phyloP scores from a whole-genome alignment of 2,329 filamentous ascomycete species.

The Calonectria pauciramosa region DNA sequence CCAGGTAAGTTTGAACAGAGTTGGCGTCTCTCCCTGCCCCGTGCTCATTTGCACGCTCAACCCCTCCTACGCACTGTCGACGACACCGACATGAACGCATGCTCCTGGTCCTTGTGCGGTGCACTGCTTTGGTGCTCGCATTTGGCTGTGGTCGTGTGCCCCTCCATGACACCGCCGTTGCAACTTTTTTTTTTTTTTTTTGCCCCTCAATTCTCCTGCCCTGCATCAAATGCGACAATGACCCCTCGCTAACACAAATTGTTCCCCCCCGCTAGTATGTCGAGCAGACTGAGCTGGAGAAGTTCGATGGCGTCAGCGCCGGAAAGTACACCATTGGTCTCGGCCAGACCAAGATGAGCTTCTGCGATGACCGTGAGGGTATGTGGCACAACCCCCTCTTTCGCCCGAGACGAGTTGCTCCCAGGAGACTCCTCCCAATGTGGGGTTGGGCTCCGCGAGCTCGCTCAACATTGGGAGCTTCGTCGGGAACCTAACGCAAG shows the following conservation, averaged over 20 bases:
- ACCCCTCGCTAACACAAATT: conserved; percentile 44
- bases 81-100: background rate
- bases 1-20: conserved; percentile 73
- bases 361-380: conserved; percentile 92
- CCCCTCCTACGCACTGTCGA: conserved; percentile 17
- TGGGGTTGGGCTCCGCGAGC: background rate
- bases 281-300: conserved; percentile 85
- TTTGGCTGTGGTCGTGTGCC: conserved; percentile 42
- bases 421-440: conserved; percentile 14
- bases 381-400: conserved; percentile 36
- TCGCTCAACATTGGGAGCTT: background rate
- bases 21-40: conserved; percentile 23
- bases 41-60: conserved; percentile 18
- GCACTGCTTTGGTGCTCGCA: conserved; percentile 32
- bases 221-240: conserved; percentile 10
- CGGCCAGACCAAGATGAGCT: conserved; percentile 92
- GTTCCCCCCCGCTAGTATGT: conserved; percentile 74
- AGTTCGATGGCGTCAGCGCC: conserved; percentile 84
- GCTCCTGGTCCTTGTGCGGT: conserved; percentile 13
- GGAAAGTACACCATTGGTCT: conserved; percentile 94
- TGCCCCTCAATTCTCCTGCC: conserved; percentile 39
- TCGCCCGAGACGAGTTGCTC: conserved; percentile 22
- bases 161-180: conserved; percentile 35
- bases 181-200: conserved; percentile 8
- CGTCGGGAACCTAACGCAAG: background rate